Percentiles rank a stretch among this genome's conserved stretches.
Conservation (phyloP, 305 asterid genomes). For the Petunia hybrid region DNA sequence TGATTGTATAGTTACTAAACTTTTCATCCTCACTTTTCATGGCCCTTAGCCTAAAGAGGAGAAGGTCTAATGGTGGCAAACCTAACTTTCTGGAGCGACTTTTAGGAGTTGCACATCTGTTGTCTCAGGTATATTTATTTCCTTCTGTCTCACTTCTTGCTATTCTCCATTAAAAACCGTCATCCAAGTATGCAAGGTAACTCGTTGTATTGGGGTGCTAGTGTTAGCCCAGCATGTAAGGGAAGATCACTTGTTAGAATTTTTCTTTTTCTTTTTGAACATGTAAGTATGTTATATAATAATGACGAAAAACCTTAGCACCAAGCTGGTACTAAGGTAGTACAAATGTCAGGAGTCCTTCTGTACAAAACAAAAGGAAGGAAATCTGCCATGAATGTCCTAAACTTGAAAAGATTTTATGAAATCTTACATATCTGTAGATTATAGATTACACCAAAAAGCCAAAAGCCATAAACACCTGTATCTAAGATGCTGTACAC, state of each 20-base stretch:
- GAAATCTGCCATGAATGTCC: too few relatives aligned
- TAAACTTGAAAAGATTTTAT: too few relatives aligned
- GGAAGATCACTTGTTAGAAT: neutral
- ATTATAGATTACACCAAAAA: too few relatives aligned
- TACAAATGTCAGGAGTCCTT: too few relatives aligned
- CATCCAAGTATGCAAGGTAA: neutral
- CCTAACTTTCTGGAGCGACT: conserved; percentile 80
- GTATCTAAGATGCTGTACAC: too few relatives aligned
- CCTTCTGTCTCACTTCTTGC: neutral
- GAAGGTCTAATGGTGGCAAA: conserved; percentile 59
- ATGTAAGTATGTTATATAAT: too few relatives aligned
- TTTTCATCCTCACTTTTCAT: conserved; percentile 22
- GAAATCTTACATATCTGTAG: too few relatives aligned
- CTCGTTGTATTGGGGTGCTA: neutral
- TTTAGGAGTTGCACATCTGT: conserved; percentile 63
- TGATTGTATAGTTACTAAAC: neutral
- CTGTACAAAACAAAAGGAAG: too few relatives aligned
- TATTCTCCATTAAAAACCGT: neutral
- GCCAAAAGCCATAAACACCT: too few relatives aligned
- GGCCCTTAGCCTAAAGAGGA: conserved; percentile 76
- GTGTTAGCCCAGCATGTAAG: neutral
- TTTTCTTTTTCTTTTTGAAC: too few relatives aligned
- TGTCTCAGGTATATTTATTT: conserved; percentile 55
- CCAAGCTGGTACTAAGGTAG: too few relatives aligned
- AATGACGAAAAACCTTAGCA: too few relatives aligned